Percentiles rank a stretch among this genome's conserved stretches.
Evolutionary conservation across 768 basidiomycete genomes (phyloP).

Genomic region (Sarcodon aspratus): DNA sequence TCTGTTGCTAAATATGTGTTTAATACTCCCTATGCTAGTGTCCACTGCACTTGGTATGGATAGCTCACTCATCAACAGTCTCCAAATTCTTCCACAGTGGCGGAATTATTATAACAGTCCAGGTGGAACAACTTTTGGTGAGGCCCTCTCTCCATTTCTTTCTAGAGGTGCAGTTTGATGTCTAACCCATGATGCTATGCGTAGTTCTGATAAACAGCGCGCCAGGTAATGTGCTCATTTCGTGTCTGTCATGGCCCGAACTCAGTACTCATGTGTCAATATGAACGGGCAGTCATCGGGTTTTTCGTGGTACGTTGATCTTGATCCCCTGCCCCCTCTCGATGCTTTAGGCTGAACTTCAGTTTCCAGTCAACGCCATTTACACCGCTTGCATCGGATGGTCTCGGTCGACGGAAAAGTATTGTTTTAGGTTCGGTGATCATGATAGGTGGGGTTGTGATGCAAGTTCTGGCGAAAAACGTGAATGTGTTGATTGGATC

Average conservation of each 20-base stretch:
- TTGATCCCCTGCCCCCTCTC: not conserved
- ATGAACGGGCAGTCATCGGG: slow-evolving; percentile 10
- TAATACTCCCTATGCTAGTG: slow-evolving; percentile 54
- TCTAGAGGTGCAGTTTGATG: not conserved
- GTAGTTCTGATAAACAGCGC: slow-evolving; percentile 58
- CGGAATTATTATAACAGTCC: slow-evolving; percentile 44
- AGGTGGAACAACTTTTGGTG: slow-evolving; percentile 37
- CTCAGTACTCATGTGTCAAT: not conserved
- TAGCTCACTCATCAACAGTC: slow-evolving; percentile 54
- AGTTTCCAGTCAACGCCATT: slow-evolving; percentile 42
- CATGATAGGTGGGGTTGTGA: slow-evolving; percentile 52
- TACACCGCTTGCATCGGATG: slow-evolving; percentile 49
- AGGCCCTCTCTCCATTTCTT: not conserved
- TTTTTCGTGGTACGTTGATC: slow-evolving; percentile 11
- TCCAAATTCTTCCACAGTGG: slow-evolving; percentile 61
- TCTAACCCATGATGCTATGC: slow-evolving; percentile 1
- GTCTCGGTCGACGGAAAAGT: slow-evolving; percentile 46
- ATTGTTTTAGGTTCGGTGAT: slow-evolving; percentile 49
- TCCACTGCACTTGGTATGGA: slow-evolving; percentile 58
- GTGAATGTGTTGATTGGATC: slow-evolving; percentile 46
- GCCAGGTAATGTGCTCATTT: slow-evolving; percentile 42
- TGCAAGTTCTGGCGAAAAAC: slow-evolving; percentile 36
- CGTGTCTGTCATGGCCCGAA: slow-evolving; percentile 18
- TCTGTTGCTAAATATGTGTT: slow-evolving; percentile 42
- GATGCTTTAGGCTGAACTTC: not conserved